Percentiles rank a stretch among this genome's conserved stretches.
phyloP scores from a whole-genome alignment of 2,329 filamentous ascomycete genomes.

The Penicillium fuscoglaucum region DNA sequence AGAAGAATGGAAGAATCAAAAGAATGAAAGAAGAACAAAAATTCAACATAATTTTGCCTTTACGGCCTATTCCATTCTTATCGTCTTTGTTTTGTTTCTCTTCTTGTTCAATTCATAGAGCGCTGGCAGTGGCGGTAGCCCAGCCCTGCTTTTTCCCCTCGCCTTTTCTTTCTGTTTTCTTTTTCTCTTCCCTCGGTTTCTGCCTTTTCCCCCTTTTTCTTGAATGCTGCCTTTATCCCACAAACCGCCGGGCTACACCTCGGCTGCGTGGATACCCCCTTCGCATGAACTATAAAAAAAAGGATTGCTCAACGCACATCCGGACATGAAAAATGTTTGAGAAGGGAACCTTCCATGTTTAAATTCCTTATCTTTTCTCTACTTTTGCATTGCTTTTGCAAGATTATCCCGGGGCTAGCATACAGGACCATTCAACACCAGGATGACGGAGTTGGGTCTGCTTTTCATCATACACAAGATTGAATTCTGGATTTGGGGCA shows the following conservation, averaged over 20 bases:
- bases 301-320: not conserved
- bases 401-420: not conserved
- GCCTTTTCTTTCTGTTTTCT: not conserved
- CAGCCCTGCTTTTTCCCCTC: not conserved
- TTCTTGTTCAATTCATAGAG: constrained; percentile 17
- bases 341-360: not conserved
- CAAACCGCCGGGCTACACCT: not conserved
- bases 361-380: not conserved
- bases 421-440: constrained; percentile 13
- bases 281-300: not conserved
- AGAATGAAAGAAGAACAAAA: constrained; percentile 18
- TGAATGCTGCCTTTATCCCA: not conserved
- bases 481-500: not conserved
- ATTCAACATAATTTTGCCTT: constrained; percentile 27
- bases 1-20: constrained; percentile 11
- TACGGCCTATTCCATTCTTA: constrained; percentile 4
- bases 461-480: not conserved
- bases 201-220: not conserved
- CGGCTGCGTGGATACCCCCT: not conserved
- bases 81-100: constrained; percentile 3
- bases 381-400: not conserved
- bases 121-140: constrained; percentile 9
- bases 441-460: constrained; percentile 26
- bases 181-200: not conserved
- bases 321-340: not conserved